Conservation (phyloP, 1,284 basidiomycete genomes). For the Mycosarcoma mackinlayi region DNA sequence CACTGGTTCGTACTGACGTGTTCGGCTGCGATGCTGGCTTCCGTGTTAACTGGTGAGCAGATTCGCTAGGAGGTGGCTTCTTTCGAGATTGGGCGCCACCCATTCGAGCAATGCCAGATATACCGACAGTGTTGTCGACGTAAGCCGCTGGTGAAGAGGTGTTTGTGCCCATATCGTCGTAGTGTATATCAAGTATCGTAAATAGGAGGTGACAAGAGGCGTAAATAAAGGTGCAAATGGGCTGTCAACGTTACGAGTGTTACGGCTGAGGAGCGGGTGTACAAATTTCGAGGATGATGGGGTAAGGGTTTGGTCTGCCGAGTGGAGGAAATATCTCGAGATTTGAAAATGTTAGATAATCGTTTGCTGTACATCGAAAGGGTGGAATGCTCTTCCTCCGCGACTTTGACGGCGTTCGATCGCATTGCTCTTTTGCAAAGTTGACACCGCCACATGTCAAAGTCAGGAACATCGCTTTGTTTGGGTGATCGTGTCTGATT, state of each 20-base stretch:
- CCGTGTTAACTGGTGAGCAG: no score
- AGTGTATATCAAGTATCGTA: no score
- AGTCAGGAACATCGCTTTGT: no score
- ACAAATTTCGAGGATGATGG: neutral
- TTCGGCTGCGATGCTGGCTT: neutral
- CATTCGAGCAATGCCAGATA: slow-evolving; percentile 33
- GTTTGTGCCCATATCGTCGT: slow-evolving; percentile 31
- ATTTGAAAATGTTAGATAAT: no score
- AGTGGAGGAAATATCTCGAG: neutral
- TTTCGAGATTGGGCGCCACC: slow-evolving; percentile 37
- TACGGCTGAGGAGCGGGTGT: slow-evolving; percentile 3
- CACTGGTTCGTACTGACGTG: slow-evolving; percentile 1
- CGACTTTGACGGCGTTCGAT: no score
- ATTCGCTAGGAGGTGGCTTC: neutral
- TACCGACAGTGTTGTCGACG: slow-evolving; percentile 16
- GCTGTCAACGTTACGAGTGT: no score
- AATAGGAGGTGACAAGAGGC: no score
- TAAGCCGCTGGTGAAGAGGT: slow-evolving; percentile 35
- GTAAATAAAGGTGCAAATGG: neutral
- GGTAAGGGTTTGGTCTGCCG: slow-evolving; percentile 1
- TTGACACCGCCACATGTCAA: no score
- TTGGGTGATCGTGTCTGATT: neutral
- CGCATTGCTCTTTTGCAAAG: no score
- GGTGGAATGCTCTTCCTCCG: no score
- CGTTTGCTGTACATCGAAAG: no score